These are phyloP conservation scores for Leccinum boreale DNA, from an alignment of 768 basidiomycete genomes.

Conservation along the genomic window DNA sequence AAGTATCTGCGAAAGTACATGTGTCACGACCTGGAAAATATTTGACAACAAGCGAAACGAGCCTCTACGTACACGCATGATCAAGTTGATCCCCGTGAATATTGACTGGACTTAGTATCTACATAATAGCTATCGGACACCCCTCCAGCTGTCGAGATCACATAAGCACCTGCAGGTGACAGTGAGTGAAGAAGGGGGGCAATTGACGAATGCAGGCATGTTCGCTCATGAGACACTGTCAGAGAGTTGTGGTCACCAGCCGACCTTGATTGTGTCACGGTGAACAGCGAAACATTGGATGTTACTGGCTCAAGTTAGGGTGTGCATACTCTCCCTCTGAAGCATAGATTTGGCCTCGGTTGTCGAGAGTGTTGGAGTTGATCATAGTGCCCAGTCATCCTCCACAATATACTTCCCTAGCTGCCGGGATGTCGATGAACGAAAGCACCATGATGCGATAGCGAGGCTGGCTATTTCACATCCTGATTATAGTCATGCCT, in stretches of 20 bases:
- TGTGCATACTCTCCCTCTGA: constrained; percentile 2
- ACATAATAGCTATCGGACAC: background rate
- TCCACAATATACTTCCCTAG: constrained; percentile 14
- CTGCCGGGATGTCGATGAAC: background rate
- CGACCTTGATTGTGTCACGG: background rate
- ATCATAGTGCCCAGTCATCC: constrained; percentile 30
- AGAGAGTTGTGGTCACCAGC: background rate
- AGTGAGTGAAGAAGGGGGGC: background rate
- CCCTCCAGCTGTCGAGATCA: background rate
- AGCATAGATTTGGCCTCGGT: constrained; percentile 33
- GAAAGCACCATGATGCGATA: background rate
- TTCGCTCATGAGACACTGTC: background rate
- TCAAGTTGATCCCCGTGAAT: too few species aligned
- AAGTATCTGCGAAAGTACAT: too few species aligned
- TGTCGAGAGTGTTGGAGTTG: constrained; percentile 28
- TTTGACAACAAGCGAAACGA: too few species aligned
- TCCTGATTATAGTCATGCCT: background rate
- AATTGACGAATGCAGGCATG: background rate
- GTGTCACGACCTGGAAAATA: too few species aligned
- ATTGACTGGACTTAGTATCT: too few species aligned
- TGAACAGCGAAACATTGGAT: too few species aligned
- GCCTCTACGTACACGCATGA: too few species aligned
- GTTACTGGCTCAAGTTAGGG: background rate
- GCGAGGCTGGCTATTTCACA: background rate
- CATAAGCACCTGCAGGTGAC: background rate